Evolutionary conservation across 768 basidiomycete species (phyloP), one percentile per base, ranked within the genome.

Genomic region (Dendrothele bispora): DNA sequence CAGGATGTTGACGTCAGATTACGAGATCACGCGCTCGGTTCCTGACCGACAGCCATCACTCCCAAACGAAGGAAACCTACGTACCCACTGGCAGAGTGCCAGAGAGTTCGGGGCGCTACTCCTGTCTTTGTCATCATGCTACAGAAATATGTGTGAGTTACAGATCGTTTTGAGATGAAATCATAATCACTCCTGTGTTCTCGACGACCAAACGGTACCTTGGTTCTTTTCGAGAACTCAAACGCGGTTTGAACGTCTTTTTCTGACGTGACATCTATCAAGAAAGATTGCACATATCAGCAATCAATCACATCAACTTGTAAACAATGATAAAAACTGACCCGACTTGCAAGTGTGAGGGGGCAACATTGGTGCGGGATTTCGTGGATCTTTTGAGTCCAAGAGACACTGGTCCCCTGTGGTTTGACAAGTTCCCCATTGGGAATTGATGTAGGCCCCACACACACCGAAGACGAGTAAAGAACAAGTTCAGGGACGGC

Each of bases 361-460:
- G 2, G 63, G 55, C 3, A 40, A 48, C 5, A 58, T 56, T 3
- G 64, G 63, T 1, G 58, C 58, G 1, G 61, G 47, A 47, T 74
- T 63, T 18, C 63, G 51, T 0, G 72, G 65, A 32, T 65, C 43
- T 7, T 53, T 49, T 47, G 54, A 74, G 56, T 79, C 71, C 5
- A 83, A 68, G 2, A 79, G 61, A 52, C 82, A 83, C 28, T 71
- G 68, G 14, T 72, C 65, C 7, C 66, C 63, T 0, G 66, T 68
- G 10, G 60, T 46, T 59, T 81, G 78, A 56, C 82, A 84, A 2
- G 76, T 77, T 51, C 80, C 81, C 77, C 76, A 82, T 52, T 82
- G 76, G 0, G 72, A 57, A 49, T 67, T 63, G 25, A 69, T 67
- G 45, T 67, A 70, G 4, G 55, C 65, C 18, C 60, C 56, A 5